These are phyloP conservation scores for Oleoguttula mirabilis DNA, from an alignment of 495 filamentous ascomycete species.

Conservation along the genomic window DNA sequence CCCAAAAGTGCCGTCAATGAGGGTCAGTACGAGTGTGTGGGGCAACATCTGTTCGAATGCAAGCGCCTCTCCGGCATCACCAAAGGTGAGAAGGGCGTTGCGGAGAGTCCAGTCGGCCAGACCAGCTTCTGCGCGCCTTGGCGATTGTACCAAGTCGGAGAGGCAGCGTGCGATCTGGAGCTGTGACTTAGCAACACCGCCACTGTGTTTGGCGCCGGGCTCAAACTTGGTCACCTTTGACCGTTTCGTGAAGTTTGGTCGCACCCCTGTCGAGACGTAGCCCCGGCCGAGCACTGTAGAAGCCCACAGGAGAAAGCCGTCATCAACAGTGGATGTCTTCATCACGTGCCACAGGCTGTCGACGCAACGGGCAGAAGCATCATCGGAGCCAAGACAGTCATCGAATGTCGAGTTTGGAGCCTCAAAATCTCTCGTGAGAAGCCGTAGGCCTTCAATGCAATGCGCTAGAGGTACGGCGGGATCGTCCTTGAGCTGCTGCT, in stretches of 20 bases:
- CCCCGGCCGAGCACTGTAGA: conserved; percentile 72
- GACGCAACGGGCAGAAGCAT: conserved; percentile 46
- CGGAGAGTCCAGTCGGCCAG: conserved; percentile 68
- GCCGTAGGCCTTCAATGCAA: conserved; percentile 45
- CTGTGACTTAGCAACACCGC: conserved; percentile 36
- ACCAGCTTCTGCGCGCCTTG: conserved; percentile 36
- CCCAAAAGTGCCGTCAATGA: conserved; percentile 8
- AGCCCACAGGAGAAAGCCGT: conserved; percentile 64
- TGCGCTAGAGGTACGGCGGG: conserved; percentile 53
- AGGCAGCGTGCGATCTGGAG: conserved; percentile 4
- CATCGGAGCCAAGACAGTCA: conserved; percentile 52
- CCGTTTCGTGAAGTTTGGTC: neutral
- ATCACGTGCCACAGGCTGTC: conserved; percentile 44
- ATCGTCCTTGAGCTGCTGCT: conserved; percentile 41
- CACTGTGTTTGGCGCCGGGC: neutral
- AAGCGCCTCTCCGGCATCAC: conserved; percentile 12
- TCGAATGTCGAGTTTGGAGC: conserved; percentile 40
- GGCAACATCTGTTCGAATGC: conserved; percentile 21
- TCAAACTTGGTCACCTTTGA: neutral
- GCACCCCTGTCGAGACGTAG: conserved; percentile 44
- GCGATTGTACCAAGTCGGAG: conserved; percentile 1
- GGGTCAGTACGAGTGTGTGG: neutral
- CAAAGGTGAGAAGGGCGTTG: conserved; percentile 49
- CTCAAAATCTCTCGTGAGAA: conserved; percentile 64
- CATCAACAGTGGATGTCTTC: neutral